Evolutionary conservation across 805 yeast species (phyloP), one percentile per base, ranked within the genome.

Genomic region (Pichia membranifaciens): DNA sequence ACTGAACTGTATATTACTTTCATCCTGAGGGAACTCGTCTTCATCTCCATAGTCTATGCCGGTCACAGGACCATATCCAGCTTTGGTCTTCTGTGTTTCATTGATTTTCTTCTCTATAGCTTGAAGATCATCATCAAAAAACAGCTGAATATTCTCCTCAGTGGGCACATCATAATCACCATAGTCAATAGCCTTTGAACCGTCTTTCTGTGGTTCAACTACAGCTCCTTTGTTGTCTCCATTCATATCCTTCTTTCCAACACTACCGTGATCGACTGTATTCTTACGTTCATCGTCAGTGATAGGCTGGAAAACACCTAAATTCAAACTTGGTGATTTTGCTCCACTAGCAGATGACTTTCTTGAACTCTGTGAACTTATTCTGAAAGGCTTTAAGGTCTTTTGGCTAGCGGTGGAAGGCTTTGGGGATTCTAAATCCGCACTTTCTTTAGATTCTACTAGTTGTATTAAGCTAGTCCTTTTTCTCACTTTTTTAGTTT

Each of bases 11-110:
- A 66, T 35, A 32, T 62, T 54, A 29, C 59, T 58, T 43, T 62
- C 69, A 44, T 62, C 65, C 10, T 51, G 50, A 15, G 67, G 65
- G 37, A 66, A 66, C 44, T 66, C 70, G 22, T 61, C 65, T 23
- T 61, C 68, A 47, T 66, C 70, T 15, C 54, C 67, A 47, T 64
- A 64, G 46, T 62, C 57, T 20, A 59, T 47, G 1, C 47, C 53
- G 4, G 49, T 48, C 5, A 34, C 39, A 5, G 53, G 49, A 4
- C 55, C 55, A 43, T 44, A 50, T 9, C 55, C 55, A 2, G 53
- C 20, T 8, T 42, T 47, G 15, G 34, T 31, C 12, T 38, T 43
- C 32, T 53, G 51, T 15, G 47, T 28, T 32, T 40, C 42, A 10
- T 21, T 38, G 2, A 45, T 50, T 17, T 28, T 35, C 22, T 45